A percentile compares a stretch with the other conserved stretches of the same genome.
Conservation (phyloP, 2,329 filamentous ascomycete genomes). For the Fusarium buxicola region DNA sequence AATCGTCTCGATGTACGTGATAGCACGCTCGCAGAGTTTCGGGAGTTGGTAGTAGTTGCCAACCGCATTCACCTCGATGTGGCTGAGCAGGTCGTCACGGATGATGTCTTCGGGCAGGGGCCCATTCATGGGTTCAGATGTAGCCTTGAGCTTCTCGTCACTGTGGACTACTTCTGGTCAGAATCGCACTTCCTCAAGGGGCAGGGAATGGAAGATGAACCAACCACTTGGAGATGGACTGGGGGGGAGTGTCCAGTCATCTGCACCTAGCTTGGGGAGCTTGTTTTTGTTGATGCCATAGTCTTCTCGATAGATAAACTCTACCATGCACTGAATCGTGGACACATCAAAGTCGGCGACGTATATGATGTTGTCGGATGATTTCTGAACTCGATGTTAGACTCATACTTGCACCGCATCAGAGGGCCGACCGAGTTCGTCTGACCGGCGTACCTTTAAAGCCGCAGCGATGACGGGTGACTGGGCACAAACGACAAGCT, state of each 20-base stretch:
- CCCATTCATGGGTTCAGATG: not conserved
- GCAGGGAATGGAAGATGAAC: too few relatives aligned
- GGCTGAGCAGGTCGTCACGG: constrained; percentile 17
- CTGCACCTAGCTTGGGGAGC: not conserved
- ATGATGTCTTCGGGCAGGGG: not conserved
- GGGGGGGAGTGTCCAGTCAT: not conserved
- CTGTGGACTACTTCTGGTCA: too few relatives aligned
- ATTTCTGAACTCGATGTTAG: constrained; percentile 22
- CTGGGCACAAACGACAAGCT: constrained; percentile 34
- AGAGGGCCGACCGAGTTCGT: too few relatives aligned
- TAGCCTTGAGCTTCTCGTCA: too few relatives aligned
- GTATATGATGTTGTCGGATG: constrained; percentile 17
- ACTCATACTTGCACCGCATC: too few relatives aligned
- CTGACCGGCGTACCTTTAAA: too few relatives aligned
- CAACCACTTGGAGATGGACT: not conserved
- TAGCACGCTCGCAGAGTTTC: constrained; percentile 23
- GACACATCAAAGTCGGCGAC: constrained; percentile 29
- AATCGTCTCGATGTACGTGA: constrained; percentile 9
- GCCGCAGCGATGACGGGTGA: constrained; percentile 33
- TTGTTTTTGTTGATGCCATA: constrained; percentile 15
- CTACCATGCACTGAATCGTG: constrained; percentile 34
- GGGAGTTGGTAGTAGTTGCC: constrained; percentile 36
- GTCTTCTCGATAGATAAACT: constrained; percentile 39
- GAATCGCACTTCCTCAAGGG: too few relatives aligned
- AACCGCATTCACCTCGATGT: constrained; percentile 39